phyloP scores from a whole-genome alignment of 2,329 filamentous ascomycete genomes.

The Clarireedia paspali region DNA sequence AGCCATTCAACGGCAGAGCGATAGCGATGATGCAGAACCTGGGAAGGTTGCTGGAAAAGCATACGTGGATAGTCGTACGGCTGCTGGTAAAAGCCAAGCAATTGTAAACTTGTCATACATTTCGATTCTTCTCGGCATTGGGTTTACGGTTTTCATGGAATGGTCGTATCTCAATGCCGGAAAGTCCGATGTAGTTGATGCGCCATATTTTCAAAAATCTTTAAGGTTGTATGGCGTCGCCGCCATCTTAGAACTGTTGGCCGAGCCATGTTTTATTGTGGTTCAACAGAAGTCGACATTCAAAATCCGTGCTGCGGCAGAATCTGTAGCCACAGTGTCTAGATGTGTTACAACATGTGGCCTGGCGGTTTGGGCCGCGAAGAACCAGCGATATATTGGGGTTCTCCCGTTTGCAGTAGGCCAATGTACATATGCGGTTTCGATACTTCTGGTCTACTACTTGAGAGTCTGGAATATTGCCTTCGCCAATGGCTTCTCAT shows the following conservation, averaged over 20 bases:
- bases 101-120: slow-evolving; percentile 86
- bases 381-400: slow-evolving; percentile 48
- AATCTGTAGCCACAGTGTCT: slow-evolving; percentile 71
- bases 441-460: slow-evolving; percentile 63
- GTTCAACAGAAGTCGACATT: slow-evolving; percentile 78
- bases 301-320: slow-evolving; percentile 70
- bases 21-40: slow-evolving; percentile 17
- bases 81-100: slow-evolving; percentile 51
- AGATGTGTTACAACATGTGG: slow-evolving; percentile 71
- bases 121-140: slow-evolving; percentile 59
- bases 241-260: slow-evolving; percentile 65
- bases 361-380: slow-evolving; percentile 56
- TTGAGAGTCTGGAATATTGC: slow-evolving; percentile 52
- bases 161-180: slow-evolving; percentile 53
- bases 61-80: slow-evolving; percentile 11
- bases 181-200: slow-evolving; percentile 41
- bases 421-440: slow-evolving; percentile 67
- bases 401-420: slow-evolving; percentile 85
- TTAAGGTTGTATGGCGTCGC: slow-evolving; percentile 49
- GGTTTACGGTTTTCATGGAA: slow-evolving; percentile 57
- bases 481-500: slow-evolving; percentile 55
- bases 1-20: slow-evolving; percentile 75
- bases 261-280: slow-evolving; percentile 84
- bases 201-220: slow-evolving; percentile 53
- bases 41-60: neutral